Conservation (phyloP, 2,329 filamentous ascomycete species). For the Botrytis galanthina region DNA sequence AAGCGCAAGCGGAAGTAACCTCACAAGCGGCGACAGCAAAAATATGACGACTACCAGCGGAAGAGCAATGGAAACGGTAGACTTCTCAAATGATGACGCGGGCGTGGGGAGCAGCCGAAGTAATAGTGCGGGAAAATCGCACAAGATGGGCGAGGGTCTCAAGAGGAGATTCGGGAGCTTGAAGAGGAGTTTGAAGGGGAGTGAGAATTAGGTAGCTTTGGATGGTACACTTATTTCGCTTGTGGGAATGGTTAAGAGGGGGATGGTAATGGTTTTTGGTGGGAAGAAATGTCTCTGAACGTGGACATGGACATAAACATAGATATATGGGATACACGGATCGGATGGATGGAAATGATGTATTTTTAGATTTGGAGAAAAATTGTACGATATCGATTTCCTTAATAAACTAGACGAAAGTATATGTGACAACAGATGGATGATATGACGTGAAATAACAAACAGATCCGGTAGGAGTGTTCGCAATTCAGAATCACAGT, state of each 20-base stretch:
- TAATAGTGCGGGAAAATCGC: constrained; percentile 42
- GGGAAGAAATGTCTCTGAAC: not conserved
- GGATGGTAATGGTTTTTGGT: not conserved
- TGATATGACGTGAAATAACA: not conserved
- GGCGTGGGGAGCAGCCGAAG: constrained; percentile 27
- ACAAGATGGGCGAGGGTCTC: constrained; percentile 48
- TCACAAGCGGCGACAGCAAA: not conserved
- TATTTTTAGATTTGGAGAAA: not conserved
- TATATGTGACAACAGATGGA: not conserved
- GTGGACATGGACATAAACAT: not conserved
- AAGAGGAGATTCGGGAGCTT: constrained; percentile 55
- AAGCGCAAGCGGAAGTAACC: constrained; percentile 43
- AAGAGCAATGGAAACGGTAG: constrained; percentile 20
- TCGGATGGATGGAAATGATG: not conserved
- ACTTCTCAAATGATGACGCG: constrained; percentile 7
- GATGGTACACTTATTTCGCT: not conserved
- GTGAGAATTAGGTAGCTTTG: not conserved
- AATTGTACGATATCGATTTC: not conserved
- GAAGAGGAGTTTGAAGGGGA: constrained; percentile 41
- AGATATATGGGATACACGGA: not conserved
- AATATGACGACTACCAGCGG: not conserved
- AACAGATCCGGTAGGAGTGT: not conserved
- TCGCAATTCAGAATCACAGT: not conserved
- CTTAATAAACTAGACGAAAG: not conserved
- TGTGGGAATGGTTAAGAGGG: not conserved